Percentiles rank a stretch among this genome's conserved stretches.
Conservation (phyloP, 139 green algal genomes). For the Chlorokybus atmophyticus region DNA sequence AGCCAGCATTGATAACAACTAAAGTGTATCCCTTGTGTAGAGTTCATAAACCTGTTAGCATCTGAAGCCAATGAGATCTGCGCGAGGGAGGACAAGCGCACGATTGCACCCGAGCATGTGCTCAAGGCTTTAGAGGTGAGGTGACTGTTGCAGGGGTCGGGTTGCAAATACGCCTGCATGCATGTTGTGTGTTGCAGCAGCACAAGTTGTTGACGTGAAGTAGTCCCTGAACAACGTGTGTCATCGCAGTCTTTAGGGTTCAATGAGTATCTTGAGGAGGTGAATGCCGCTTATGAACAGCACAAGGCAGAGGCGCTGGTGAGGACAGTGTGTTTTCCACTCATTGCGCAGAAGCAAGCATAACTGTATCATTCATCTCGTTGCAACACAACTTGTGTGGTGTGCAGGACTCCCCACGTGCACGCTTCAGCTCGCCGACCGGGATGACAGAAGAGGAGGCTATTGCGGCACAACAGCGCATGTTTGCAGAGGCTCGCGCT, state of each 20-base stretch:
- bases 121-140: conserved; percentile 25
- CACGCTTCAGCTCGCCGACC: no score
- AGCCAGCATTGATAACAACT: no score
- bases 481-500: conserved; percentile 22
- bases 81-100: conserved; percentile 31
- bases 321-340: conserved; percentile 5
- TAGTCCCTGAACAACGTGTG: no score
- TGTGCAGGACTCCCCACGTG: conserved; percentile 11
- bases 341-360: neutral
- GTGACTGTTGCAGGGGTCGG: no score
- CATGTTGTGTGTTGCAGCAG: no score
- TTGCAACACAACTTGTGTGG: neutral
- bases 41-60: conserved; percentile 37
- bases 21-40: no score
- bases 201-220: no score
- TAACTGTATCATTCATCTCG: conserved; percentile 6
- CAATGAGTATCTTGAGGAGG: conserved; percentile 18
- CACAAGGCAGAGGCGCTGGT: conserved; percentile 27
- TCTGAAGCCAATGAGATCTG: conserved; percentile 38
- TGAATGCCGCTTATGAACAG: conserved; percentile 26
- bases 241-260: conserved; percentile 21
- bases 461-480: conserved; percentile 25
- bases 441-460: conserved; percentile 26
- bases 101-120: conserved; percentile 35
- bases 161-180: no score